phyloP scores from a whole-genome alignment of 2,329 filamentous ascomycete genomes.

The Claviceps capensis region DNA sequence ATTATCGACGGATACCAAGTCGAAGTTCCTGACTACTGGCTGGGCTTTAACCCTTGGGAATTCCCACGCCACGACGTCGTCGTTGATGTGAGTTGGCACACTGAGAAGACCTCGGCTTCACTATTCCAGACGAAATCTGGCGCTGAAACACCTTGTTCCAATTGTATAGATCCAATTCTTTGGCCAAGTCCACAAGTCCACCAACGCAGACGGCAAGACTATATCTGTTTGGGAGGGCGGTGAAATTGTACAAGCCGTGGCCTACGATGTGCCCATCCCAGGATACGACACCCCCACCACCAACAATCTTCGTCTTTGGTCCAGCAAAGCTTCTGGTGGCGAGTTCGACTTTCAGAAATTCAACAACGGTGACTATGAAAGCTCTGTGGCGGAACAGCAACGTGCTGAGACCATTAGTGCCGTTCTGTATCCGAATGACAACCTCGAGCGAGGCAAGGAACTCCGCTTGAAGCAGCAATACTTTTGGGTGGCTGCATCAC shows the following conservation, averaged over 20 bases:
- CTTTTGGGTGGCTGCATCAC: slow-evolving; percentile 96
- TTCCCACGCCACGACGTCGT: slow-evolving; percentile 92
- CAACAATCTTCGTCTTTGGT: slow-evolving; percentile 96
- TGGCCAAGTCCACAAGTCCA: slow-evolving; percentile 63
- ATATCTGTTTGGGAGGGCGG: slow-evolving; percentile 77
- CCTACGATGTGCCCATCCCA: slow-evolving; percentile 86
- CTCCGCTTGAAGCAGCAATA: slow-evolving; percentile 97
- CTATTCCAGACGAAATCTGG: background rate
- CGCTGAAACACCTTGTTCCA: background rate
- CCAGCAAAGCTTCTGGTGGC: slow-evolving; percentile 88
- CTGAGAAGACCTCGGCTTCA: background rate
- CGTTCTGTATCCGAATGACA: slow-evolving; percentile 95
- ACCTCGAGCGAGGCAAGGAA: slow-evolving; percentile 91
- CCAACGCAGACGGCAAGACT: slow-evolving; percentile 63
- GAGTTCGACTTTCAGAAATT: slow-evolving; percentile 99
- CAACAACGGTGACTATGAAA: slow-evolving; percentile 96
- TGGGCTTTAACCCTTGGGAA: slow-evolving; percentile 99
- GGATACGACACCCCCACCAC: slow-evolving; percentile 82
- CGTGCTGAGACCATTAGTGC: slow-evolving; percentile 97
- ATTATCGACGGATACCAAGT: slow-evolving; percentile 97
- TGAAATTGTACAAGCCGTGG: slow-evolving; percentile 81
- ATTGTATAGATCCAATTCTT: slow-evolving; percentile 73
- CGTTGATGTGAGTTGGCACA: slow-evolving; percentile 50
- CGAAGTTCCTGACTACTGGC: slow-evolving; percentile 96
- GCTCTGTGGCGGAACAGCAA: slow-evolving; percentile 94